These are phyloP conservation scores for Ensete glaucum DNA, from an alignment of 176 grass and related monocot genomes.

Conservation along the genomic window DNA sequence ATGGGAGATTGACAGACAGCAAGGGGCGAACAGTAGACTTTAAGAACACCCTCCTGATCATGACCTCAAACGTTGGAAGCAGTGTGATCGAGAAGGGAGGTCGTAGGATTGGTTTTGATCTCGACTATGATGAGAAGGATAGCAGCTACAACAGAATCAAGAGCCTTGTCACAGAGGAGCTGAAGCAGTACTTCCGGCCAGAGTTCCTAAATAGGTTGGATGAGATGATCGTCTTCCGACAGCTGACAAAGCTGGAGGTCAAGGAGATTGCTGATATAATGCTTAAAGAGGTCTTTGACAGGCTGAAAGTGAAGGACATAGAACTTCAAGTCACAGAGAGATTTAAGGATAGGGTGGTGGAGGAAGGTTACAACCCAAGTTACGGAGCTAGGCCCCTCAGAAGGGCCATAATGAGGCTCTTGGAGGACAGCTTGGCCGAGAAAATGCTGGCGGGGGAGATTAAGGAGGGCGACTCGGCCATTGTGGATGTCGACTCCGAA, in stretches of 20 bases:
- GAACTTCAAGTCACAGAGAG: slow-evolving; percentile 13
- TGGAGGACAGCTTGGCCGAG: slow-evolving; percentile 18
- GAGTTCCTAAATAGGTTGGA: slow-evolving; percentile 1
- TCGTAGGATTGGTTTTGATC: slow-evolving; percentile 4
- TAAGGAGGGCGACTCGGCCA: slow-evolving; percentile 11
- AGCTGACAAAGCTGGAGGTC: slow-evolving; percentile 8
- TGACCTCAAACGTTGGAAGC: slow-evolving; percentile 23
- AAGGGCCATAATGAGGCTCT: slow-evolving; percentile 12
- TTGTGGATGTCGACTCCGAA: slow-evolving; percentile 14
- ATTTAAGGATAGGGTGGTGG: slow-evolving; percentile 8
- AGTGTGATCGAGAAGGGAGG: slow-evolving; percentile 21
- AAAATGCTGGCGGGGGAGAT: slow-evolving; percentile 13
- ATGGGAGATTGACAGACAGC: slow-evolving; percentile 16
- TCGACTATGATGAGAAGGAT: slow-evolving; percentile 13
- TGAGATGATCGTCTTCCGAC: slow-evolving; percentile 14
- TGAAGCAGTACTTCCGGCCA: slow-evolving; percentile 8
- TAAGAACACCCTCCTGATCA: slow-evolving; percentile 17
- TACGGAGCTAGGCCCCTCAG: slow-evolving; percentile 16
- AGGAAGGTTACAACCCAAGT: slow-evolving; percentile 14
- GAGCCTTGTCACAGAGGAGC: slow-evolving; percentile 4
- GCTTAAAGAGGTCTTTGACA: slow-evolving; percentile 15
- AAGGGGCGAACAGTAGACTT: slow-evolving; percentile 16
- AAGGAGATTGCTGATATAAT: slow-evolving; percentile 15
- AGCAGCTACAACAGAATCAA: slow-evolving; percentile 10
- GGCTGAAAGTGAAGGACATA: slow-evolving; percentile 10